Base-by-base conservation (phyloP, 441 rosid species). In the Corymbia calophylla region DNA sequence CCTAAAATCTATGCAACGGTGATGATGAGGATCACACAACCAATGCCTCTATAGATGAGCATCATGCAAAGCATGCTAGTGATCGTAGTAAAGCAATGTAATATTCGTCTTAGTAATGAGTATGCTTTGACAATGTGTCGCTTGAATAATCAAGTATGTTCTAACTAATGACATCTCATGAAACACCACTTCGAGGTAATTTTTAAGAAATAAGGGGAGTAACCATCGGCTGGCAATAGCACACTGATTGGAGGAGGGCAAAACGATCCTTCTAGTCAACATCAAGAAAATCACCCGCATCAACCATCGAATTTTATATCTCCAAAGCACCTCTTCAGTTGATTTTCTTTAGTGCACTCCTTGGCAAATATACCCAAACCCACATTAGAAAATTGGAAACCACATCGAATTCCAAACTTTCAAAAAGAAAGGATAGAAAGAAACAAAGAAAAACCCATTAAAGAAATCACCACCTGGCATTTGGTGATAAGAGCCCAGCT, bases 11-110 rank as follows among this genome's bases (percentile, higher is more conserved):
- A 21, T 14, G 9, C 15, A 5, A 5, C 9, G 25, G 39, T 6
- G 8, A 7, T 35, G 14, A 1, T 3, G 2, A 6, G 9, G 17
- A 44, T 44, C n/a, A 5, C n/a, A 77, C n/a, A 7, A 23, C 16
- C 10, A n/a, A 12, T 27, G n/a, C 84, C 51, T 47, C 44, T 5
- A 15, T 6, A 11, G 48, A 48, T 19, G 2, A 70, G 8, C 11
- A 0, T 77, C 18, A 13, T 1, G 6, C n/a, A 0, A 7, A n/a
- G 18, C 18, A 39, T 15, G 11, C 51, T 7, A 47, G 29, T 21
- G 51, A 58, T 58, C 25, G 64, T 14, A 58, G 25, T 17, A n/a
- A 39, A 25, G 84, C 18, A 47, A 39, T 44, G 47, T 3, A 47
- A 77, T 3, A 47, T 39, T 44, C 17, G 16, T 44, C 84, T 47